These are phyloP conservation scores for Viridothelium virens DNA, from an alignment of 495 filamentous ascomycete genomes.

Conservation along the genomic window DNA sequence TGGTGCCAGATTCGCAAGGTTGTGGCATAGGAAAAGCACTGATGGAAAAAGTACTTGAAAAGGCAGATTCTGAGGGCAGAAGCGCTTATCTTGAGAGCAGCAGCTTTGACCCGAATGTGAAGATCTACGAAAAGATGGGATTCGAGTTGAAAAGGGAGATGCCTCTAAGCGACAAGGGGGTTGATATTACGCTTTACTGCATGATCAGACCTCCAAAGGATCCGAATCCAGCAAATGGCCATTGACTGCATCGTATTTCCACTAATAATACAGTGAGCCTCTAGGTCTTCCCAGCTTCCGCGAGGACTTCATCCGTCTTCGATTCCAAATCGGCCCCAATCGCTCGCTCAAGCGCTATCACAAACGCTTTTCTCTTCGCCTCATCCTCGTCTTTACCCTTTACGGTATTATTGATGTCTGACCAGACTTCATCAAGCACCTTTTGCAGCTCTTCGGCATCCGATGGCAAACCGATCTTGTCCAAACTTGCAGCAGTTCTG, in stretches of 20 bases:
- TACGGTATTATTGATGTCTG: conserved; percentile 16
- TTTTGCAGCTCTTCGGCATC: conserved; percentile 25
- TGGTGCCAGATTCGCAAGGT: conserved; percentile 51
- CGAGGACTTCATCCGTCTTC: conserved; percentile 18
- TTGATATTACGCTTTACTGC: conserved; percentile 41
- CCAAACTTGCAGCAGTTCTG: conserved; percentile 22
- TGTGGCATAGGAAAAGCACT: conserved; percentile 53
- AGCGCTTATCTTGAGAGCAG: conserved; percentile 60
- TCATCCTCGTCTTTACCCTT: conserved; percentile 17
- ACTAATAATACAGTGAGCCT: background rate
- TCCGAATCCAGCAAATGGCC: background rate
- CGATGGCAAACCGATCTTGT: conserved; percentile 29
- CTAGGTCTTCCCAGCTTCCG: conserved; percentile 14
- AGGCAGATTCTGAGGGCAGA: conserved; percentile 52
- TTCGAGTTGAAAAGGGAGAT: conserved; percentile 55
- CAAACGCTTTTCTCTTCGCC: conserved; percentile 19
- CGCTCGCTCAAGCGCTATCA: conserved; percentile 18
- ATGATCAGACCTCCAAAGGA: conserved; percentile 45
- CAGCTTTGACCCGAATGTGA: conserved; percentile 53
- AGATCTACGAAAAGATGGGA: conserved; percentile 59
- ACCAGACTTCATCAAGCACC: conserved; percentile 29
- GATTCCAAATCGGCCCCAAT: conserved; percentile 20
- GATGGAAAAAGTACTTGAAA: conserved; percentile 49
- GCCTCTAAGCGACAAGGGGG: conserved; percentile 52
- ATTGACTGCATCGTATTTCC: background rate